These are phyloP conservation scores for Panaeolus papilionaceus DNA, from an alignment of 768 basidiomycete genomes.

Conservation along the genomic window DNA sequence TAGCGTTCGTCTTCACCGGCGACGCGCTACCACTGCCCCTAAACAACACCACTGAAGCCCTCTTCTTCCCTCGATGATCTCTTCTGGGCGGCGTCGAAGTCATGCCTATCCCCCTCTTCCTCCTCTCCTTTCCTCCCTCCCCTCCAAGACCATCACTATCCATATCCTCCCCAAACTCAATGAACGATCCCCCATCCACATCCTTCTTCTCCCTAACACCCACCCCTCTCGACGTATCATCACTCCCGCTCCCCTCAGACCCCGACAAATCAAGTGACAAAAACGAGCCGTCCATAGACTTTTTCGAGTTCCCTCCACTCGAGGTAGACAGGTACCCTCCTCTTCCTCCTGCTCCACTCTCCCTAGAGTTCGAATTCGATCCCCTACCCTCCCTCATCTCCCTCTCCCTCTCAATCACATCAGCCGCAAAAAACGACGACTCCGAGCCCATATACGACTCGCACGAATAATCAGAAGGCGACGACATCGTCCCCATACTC, in stretches of 20 bases:
- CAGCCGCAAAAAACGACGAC: conserved; percentile 5
- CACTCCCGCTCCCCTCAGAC: conserved; percentile 1
- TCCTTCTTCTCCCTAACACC: background rate
- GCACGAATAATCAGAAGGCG: conserved; percentile 4
- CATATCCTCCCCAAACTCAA: conserved; percentile 10
- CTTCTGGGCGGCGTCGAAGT: background rate
- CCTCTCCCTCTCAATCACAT: conserved; percentile 2
- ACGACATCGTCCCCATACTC: background rate
- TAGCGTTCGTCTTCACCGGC: background rate
- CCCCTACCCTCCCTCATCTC: background rate
- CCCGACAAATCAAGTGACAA: background rate
- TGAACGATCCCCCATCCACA: background rate
- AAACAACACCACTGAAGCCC: background rate
- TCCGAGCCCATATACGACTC: background rate
- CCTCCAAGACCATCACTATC: background rate
- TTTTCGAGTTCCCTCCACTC: background rate
- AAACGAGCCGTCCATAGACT: conserved; percentile 3
- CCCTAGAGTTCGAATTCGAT: background rate
- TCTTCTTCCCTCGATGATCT: background rate
- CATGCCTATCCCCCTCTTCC: background rate
- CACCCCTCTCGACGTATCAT: conserved; percentile 6
- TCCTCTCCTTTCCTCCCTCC: background rate
- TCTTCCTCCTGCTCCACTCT: background rate
- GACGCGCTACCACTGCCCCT: background rate
- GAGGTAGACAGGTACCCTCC: background rate